Evolutionary conservation across 768 basidiomycete species (phyloP).

Genomic region (Tephrocybe rancida): DNA sequence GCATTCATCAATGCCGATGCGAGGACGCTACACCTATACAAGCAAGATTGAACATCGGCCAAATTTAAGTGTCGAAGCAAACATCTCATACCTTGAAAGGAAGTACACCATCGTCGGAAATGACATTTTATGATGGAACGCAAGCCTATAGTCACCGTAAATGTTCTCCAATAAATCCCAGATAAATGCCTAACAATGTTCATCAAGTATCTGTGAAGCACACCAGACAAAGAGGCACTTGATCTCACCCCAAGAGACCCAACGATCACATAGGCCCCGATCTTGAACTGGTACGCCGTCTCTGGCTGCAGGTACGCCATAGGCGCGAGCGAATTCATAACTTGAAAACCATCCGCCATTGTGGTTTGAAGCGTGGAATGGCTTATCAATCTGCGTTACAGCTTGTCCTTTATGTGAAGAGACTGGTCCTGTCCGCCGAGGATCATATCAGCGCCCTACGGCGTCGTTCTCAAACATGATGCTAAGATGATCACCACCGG

Average conservation of each 20-base stretch:
- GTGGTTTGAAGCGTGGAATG: neutral
- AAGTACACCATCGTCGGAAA: slow-evolving; percentile 25
- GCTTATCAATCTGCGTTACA: neutral
- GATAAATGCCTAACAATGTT: slow-evolving; percentile 17
- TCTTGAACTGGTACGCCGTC: slow-evolving; percentile 23
- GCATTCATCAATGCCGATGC: slow-evolving; percentile 15
- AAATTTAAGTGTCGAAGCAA: neutral
- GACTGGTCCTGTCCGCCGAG: too few relatives aligned
- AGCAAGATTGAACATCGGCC: neutral
- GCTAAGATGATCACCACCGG: too few relatives aligned
- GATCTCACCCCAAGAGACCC: slow-evolving; percentile 9
- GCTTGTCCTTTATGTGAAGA: too few relatives aligned
- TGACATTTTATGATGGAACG: slow-evolving; percentile 13
- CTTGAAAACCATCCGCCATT: neutral
- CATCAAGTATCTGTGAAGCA: too few relatives aligned
- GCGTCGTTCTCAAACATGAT: too few relatives aligned
- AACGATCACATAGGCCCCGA: slow-evolving; percentile 25
- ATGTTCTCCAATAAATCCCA: slow-evolving; percentile 31
- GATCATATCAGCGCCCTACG: too few relatives aligned
- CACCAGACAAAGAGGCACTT: too few relatives aligned
- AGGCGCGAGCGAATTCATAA: slow-evolving; percentile 27
- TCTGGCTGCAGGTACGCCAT: slow-evolving; percentile 27
- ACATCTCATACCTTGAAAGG: slow-evolving; percentile 26
- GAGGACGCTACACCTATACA: slow-evolving; percentile 16
- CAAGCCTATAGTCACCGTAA: slow-evolving; percentile 23